A percentile compares a stretch with the other conserved stretches of the same genome.
Evolutionary conservation across 202 grass and related monocot species (phyloP).

Genomic region (Panicum virgatum): DNA sequence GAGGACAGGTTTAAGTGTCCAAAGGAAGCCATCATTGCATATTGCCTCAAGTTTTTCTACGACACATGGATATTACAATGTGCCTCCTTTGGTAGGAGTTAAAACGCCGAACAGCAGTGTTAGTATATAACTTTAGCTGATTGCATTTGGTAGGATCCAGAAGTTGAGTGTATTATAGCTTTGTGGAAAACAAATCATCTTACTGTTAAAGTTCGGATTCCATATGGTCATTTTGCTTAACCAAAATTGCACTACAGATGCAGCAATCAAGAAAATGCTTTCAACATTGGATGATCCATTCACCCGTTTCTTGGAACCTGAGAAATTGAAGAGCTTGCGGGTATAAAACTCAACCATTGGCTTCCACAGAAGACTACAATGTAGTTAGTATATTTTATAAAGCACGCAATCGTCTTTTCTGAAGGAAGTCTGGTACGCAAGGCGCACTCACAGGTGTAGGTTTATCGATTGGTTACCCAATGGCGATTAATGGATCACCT

Average conservation of each 20-base stretch:
- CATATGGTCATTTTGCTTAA: constrained; percentile 10
- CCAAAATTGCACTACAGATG: constrained; percentile 57
- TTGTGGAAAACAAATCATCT: constrained; percentile 1
- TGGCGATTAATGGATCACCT: constrained; percentile 60
- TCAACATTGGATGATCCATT: constrained; percentile 84
- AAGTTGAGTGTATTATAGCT: not conserved
- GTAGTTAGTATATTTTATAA: constrained; percentile 33
- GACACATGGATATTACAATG: not conserved
- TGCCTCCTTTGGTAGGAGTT: not conserved
- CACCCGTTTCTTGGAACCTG: constrained; percentile 95
- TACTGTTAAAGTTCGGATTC: not conserved
- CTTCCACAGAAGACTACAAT: not conserved
- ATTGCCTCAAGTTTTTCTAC: not conserved
- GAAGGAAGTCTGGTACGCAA: constrained; percentile 99
- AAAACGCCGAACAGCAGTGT: not conserved
- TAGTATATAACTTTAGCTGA: not conserved
- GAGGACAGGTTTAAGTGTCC: not conserved
- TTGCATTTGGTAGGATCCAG: not conserved
- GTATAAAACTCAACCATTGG: constrained; percentile 49
- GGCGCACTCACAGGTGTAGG: constrained; percentile 92
- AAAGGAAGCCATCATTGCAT: not conserved
- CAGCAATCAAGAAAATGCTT: constrained; percentile 95
- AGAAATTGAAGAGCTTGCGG: constrained; percentile 98
- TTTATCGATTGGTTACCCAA: constrained; percentile 81
- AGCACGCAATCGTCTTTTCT: constrained; percentile 56